These are phyloP conservation scores for Trypanosomatidae sp. DNA, from an alignment of 208 protist genomes.

Conservation along the genomic window DNA sequence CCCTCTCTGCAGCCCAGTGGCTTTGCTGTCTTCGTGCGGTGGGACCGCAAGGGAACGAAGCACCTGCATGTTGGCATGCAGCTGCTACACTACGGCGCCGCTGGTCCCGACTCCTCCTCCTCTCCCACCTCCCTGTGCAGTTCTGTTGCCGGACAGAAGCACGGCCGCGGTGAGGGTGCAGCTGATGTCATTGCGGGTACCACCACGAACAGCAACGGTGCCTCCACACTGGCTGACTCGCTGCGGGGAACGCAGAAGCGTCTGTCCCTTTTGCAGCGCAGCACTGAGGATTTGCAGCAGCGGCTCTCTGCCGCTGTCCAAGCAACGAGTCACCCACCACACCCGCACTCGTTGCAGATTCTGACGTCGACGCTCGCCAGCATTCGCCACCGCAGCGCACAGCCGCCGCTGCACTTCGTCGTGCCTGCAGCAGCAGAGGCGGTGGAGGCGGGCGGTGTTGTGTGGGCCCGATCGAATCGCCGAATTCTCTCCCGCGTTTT, in stretches of 20 bases:
- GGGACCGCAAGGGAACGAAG: conserved; percentile 36
- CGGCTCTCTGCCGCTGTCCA: conserved; percentile 15
- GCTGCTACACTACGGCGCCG: conserved; percentile 49
- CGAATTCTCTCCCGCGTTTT: conserved; percentile 74
- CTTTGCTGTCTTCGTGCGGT: conserved; percentile 61
- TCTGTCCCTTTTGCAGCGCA: conserved; percentile 10
- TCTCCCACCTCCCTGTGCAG: too few species aligned
- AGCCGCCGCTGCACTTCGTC: conserved; percentile 65
- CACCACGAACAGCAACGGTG: conserved; percentile 1
- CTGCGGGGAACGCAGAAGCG: conserved; percentile 5
- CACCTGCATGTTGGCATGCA: conserved; percentile 21
- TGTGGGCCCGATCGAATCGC: conserved; percentile 56
- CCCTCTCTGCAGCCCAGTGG: conserved; percentile 27
- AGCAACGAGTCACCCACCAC: neutral
- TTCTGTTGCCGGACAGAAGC: conserved; percentile 15
- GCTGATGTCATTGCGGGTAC: too few species aligned
- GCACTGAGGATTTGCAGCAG: conserved; percentile 30
- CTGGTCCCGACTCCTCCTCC: neutral
- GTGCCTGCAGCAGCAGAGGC: conserved; percentile 1
- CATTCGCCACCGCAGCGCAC: conserved; percentile 31
- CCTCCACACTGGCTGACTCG: conserved; percentile 17
- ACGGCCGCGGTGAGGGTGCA: too few species aligned
- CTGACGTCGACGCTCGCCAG: conserved; percentile 38
- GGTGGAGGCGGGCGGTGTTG: conserved; percentile 23
- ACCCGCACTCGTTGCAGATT: conserved; percentile 18